A percentile compares a stretch with the other conserved stretches of the same genome.
Conservation (phyloP, 371 early-diverging fungal genomes). For the Mortierella sp. region DNA sequence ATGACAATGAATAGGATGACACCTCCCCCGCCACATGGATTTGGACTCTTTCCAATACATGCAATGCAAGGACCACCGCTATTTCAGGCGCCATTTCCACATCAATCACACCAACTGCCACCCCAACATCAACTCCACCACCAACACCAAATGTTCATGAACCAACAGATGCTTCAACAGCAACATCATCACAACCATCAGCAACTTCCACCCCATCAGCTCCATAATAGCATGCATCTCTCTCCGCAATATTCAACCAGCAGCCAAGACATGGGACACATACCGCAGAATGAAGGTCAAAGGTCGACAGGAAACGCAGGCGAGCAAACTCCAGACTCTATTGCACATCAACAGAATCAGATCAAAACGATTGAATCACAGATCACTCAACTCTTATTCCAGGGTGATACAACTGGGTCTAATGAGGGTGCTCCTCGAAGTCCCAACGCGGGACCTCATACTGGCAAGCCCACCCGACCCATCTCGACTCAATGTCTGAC, state of each 20-base stretch:
- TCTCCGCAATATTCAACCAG: neutral
- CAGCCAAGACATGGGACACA: neutral
- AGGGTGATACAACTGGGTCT: conserved; percentile 4
- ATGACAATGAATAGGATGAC: conserved; percentile 36
- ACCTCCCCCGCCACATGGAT: conserved; percentile 23
- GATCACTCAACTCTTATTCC: conserved; percentile 41
- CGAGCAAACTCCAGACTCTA: neutral
- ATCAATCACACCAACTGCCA: conserved; percentile 6
- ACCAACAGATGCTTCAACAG: conserved; percentile 28
- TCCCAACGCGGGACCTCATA: neutral
- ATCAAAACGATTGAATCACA: conserved; percentile 38
- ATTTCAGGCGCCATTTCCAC: conserved; percentile 18
- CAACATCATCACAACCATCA: conserved; percentile 27
- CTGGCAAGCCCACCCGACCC: conserved; percentile 3
- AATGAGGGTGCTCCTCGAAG: neutral
- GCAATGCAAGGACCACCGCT: conserved; percentile 14
- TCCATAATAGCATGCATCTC: too few relatives aligned
- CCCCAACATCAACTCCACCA: conserved; percentile 22
- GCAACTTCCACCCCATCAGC: conserved; percentile 6
- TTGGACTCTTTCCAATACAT: conserved; percentile 28
- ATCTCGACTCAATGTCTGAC: conserved; percentile 17
- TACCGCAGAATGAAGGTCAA: neutral
- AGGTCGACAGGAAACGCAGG: neutral
- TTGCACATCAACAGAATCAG: conserved; percentile 22
- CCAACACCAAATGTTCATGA: conserved; percentile 30